Base-by-base conservation (phyloP, 2,329 filamentous ascomycete genomes). In the Alternaria alternata region DNA sequence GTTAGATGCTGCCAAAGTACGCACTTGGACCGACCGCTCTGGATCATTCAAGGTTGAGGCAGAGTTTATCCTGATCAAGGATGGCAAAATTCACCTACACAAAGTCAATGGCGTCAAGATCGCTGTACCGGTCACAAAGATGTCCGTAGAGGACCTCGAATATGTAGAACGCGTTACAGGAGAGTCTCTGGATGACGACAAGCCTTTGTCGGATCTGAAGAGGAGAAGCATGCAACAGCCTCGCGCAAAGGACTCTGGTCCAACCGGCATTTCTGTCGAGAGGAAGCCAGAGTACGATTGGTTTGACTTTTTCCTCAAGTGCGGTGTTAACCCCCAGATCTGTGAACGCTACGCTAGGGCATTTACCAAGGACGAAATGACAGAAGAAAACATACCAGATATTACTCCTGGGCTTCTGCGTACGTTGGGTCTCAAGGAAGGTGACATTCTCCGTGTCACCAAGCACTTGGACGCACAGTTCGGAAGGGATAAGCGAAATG, bases 41-140 rank as follows among this genome's bases (percentile, higher is more conserved):
- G 95, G 94, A 71, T 94, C 94, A 1, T 99, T 99, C 81, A 98
- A 93, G 70, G 95, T 99, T 56, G 95, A 98, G 68, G 95, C 95
- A 16, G 93, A 99, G 76, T 99, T 98, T 74, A 88, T 99, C 52
- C 94, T 93, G 28, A 86, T 98, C 53, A 93, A 93, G 77, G 95
- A 98, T 75, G 93, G 94, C 65, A 98, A 98, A 80, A 96, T 99
- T 67, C 96, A 99, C 79, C 84, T 99, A 22, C 95, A 99, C 83
- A 99, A 99, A 82, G 86, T 93, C 80, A 99, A 99, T 75, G 95
- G 95, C 38, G 93, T 99, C 71, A 98, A 98, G 80, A 99, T 99
- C 79, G 95, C 95, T 8, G 95, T 99, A 4, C 95, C 95, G 3
- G 88, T 98, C 28, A 84, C 88, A 39, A 99, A 99, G 78, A 99